phyloP scores from a whole-genome alignment of 768 basidiomycete genomes.

The Panaeolus papilionaceus region DNA sequence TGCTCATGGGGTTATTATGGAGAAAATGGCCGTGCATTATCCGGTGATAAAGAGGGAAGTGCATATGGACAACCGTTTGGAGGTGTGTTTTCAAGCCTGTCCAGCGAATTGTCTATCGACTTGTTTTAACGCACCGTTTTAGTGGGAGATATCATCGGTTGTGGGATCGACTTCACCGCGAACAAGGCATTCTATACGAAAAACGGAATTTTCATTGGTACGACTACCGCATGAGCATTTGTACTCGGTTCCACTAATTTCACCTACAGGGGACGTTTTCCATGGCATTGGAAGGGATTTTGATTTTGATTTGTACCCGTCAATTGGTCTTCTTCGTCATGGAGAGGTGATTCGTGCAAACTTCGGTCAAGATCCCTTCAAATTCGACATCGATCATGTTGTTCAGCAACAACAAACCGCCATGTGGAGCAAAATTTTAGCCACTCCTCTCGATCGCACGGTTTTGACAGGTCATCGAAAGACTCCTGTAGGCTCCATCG shows the following conservation, averaged over 20 bases:
- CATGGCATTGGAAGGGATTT: constrained; percentile 70
- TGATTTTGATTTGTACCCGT: constrained; percentile 75
- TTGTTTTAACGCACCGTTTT: constrained; percentile 22
- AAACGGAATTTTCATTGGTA: constrained; percentile 79
- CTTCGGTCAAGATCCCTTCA: constrained; percentile 87
- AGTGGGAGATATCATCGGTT: constrained; percentile 92
- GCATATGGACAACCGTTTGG: constrained; percentile 83
- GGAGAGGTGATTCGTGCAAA: constrained; percentile 85
- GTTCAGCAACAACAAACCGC: constrained; percentile 72
- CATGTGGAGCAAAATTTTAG: constrained; percentile 73
- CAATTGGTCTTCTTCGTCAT: constrained; percentile 85
- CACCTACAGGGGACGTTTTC: constrained; percentile 64
- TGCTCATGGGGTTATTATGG: constrained; percentile 93
- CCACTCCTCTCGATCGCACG: constrained; percentile 53
- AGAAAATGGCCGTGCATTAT: constrained; percentile 85
- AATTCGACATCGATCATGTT: constrained; percentile 89
- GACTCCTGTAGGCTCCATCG: constrained; percentile 28
- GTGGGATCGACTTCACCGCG: constrained; percentile 89
- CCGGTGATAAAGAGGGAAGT: constrained; percentile 72
- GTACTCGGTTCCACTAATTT: constrained; percentile 16
- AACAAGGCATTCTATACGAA: constrained; percentile 89
- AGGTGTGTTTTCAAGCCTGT: constrained; percentile 52
- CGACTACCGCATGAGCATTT: neutral
- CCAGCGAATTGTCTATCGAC: neutral
- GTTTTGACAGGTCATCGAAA: constrained; percentile 36